Evolutionary conservation across 164 flowering plant genomes (phyloP).

Genomic region (Vitis labrusca): DNA sequence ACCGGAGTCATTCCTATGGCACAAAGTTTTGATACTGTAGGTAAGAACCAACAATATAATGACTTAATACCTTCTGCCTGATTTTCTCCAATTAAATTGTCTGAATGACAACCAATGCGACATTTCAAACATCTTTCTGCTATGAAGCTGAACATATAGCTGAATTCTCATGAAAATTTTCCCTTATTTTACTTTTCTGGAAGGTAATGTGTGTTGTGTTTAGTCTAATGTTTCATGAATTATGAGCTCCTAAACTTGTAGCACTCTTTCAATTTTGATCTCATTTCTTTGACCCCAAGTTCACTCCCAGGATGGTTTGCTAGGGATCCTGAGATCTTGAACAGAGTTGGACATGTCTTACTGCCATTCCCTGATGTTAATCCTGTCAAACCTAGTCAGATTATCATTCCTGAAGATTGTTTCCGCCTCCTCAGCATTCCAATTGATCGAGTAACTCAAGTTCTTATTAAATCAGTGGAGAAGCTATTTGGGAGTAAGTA

Average conservation of each 20-base stretch:
- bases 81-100: too few relatives aligned
- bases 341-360: constrained; percentile 64
- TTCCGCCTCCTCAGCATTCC: constrained; percentile 66
- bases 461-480: constrained; percentile 51
- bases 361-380: constrained; percentile 36
- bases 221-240: too few relatives aligned
- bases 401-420: constrained; percentile 82
- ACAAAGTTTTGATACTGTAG: constrained; percentile 93
- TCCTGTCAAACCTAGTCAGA: constrained; percentile 36
- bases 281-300: constrained; percentile 4
- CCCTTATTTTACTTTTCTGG: too few relatives aligned
- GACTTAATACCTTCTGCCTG: not conserved
- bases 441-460: constrained; percentile 38
- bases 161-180: too few relatives aligned
- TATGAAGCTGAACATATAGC: too few relatives aligned
- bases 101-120: too few relatives aligned
- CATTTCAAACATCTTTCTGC: too few relatives aligned
- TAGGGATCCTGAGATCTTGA: constrained; percentile 67
- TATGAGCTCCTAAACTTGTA: not conserved
- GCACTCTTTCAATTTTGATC: not conserved
- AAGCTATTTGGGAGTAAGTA: constrained; percentile 72
- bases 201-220: too few relatives aligned
- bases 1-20: constrained; percentile 85
- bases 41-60: constrained; percentile 35
- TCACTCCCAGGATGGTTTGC: constrained; percentile 87